Evolutionary conservation across 495 filamentous ascomycete species (phyloP).

Genomic region (Umbilicaria muhlenbergii): DNA sequence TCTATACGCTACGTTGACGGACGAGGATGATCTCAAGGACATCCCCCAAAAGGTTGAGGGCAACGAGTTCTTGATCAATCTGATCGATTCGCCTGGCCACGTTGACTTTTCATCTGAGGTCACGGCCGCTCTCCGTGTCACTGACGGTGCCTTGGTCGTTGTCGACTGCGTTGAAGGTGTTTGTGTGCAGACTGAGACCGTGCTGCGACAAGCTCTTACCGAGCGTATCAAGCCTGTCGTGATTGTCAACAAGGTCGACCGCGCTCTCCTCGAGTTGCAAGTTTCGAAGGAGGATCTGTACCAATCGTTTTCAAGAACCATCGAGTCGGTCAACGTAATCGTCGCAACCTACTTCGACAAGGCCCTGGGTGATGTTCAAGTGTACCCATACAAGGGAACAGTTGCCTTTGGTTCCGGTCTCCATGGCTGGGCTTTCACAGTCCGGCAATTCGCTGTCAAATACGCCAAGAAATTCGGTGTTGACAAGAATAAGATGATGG

Average conservation of each 20-base stretch:
- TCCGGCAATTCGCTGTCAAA: slow-evolving; percentile 90
- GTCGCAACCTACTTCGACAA: slow-evolving; percentile 99
- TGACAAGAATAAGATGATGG: slow-evolving; percentile 99
- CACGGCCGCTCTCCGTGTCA: slow-evolving; percentile 98
- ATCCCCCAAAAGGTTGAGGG: slow-evolving; percentile 78
- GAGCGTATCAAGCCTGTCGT: slow-evolving; percentile 99
- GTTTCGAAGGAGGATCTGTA: slow-evolving; percentile 97
- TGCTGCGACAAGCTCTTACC: slow-evolving; percentile 95
- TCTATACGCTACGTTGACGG: slow-evolving; percentile 72
- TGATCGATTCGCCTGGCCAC: slow-evolving; percentile 99
- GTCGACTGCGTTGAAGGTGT: slow-evolving; percentile 99
- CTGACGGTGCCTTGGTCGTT: slow-evolving; percentile 97
- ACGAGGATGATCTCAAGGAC: slow-evolving; percentile 86
- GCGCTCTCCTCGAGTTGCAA: slow-evolving; percentile 96
- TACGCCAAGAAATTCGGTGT: slow-evolving; percentile 99
- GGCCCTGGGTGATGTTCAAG: slow-evolving; percentile 90
- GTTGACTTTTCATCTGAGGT: slow-evolving; percentile 99
- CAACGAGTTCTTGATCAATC: slow-evolving; percentile 97
- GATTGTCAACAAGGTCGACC: slow-evolving; percentile 99
- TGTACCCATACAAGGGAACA: slow-evolving; percentile 91
- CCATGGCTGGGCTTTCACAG: slow-evolving; percentile 98
- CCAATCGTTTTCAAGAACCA: slow-evolving; percentile 97
- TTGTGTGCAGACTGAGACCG: slow-evolving; percentile 99
- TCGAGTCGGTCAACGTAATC: slow-evolving; percentile 99
- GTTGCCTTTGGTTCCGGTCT: slow-evolving; percentile 99